Evolutionary conservation across 768 basidiomycete species (phyloP).

Genomic region (Dictyophora rubrovolvata): DNA sequence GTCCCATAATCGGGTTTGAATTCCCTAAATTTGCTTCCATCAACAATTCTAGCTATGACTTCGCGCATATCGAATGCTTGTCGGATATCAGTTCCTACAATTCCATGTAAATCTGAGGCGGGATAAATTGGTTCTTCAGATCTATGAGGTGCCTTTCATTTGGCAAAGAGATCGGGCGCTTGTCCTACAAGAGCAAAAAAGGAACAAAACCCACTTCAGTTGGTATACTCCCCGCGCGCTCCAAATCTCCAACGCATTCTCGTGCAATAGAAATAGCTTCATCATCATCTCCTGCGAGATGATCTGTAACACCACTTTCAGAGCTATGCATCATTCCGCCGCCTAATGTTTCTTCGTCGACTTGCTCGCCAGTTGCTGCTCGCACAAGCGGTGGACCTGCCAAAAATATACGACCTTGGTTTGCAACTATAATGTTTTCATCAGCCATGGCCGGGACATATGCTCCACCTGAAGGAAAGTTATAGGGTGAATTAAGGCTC

Average conservation of each 20-base stretch:
- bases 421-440: constrained; percentile 81
- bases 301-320: constrained; percentile 86
- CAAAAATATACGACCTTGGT: constrained; percentile 89
- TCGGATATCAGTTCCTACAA: constrained; percentile 82
- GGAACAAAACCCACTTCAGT: constrained; percentile 32
- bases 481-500: background rate
- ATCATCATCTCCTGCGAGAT: constrained; percentile 75
- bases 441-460: constrained; percentile 97
- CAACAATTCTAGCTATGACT: constrained; percentile 83
- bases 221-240: constrained; percentile 44
- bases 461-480: constrained; percentile 53
- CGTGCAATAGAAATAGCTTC: constrained; percentile 76
- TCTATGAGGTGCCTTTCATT: constrained; percentile 40
- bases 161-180: background rate
- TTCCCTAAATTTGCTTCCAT: constrained; percentile 85
- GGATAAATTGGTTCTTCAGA: constrained; percentile 73
- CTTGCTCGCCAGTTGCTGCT: constrained; percentile 86
- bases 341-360: constrained; percentile 87
- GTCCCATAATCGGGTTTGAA: constrained; percentile 95
- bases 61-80: constrained; percentile 92
- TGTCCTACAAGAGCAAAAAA: background rate
- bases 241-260: constrained; percentile 68
- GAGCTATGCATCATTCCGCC: constrained; percentile 87
- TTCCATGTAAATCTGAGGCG: constrained; percentile 75
- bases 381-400: constrained; percentile 93